Evolutionary conservation across 371 early-diverging fungal genomes (phyloP).

Genomic region (Lichtheimia ramosa): DNA sequence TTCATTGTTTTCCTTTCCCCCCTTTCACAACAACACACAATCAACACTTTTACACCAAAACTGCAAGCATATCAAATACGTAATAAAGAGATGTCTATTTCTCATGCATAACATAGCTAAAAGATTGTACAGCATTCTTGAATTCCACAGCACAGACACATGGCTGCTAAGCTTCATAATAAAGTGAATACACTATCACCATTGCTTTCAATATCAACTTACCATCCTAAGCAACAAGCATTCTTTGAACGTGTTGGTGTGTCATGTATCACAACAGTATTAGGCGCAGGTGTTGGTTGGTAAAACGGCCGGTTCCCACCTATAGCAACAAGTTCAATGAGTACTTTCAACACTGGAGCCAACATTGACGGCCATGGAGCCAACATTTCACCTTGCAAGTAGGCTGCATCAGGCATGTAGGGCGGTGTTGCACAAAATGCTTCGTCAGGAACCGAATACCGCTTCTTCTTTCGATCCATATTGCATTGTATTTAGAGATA

Average conservation of each 20-base stretch:
- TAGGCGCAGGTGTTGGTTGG: slow-evolving; percentile 42
- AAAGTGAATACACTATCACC: too few species aligned
- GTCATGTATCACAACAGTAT: slow-evolving; percentile 36
- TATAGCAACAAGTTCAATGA: too few species aligned
- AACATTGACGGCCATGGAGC: too few species aligned
- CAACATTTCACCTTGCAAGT: too few species aligned
- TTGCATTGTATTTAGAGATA: too few species aligned
- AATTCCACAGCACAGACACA: slow-evolving; percentile 10
- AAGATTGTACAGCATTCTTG: slow-evolving; percentile 11
- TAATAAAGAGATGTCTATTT: neutral
- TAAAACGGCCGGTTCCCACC: slow-evolving; percentile 14
- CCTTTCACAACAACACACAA: neutral
- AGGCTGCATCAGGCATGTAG: too few species aligned
- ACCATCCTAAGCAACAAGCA: slow-evolving; percentile 52
- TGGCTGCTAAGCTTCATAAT: slow-evolving; percentile 9
- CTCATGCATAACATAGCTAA: neutral
- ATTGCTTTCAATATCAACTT: slow-evolving; percentile 4
- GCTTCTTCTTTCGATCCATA: too few species aligned
- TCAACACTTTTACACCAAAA: neutral
- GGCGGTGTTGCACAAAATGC: too few species aligned
- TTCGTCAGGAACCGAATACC: too few species aligned
- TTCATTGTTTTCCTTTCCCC: neutral
- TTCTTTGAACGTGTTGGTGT: slow-evolving; percentile 39
- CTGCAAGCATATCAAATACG: neutral
- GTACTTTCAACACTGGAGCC: too few species aligned